These are phyloP conservation scores for Mycena maculata DNA, from an alignment of 768 basidiomycete species.

Conservation along the genomic window DNA sequence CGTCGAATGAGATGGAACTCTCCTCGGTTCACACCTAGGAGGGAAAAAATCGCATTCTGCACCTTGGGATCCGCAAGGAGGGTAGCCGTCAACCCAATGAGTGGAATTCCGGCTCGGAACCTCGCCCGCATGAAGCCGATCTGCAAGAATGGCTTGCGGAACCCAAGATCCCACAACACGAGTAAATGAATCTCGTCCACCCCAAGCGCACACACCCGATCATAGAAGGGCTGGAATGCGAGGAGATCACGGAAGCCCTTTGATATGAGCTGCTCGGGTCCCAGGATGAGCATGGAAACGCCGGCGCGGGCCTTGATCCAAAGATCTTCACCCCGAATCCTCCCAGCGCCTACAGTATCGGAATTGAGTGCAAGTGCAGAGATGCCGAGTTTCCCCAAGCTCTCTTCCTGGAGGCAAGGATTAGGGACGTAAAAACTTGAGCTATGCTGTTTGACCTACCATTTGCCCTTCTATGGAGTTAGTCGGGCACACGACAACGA, in stretches of 20 bases:
- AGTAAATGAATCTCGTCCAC: constrained; percentile 46
- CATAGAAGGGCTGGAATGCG: constrained; percentile 29
- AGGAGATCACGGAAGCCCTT: constrained; percentile 35
- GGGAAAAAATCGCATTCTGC: constrained; percentile 28
- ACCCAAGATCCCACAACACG: constrained; percentile 40
- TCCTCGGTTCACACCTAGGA: constrained; percentile 37
- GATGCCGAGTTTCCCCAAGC: constrained; percentile 31
- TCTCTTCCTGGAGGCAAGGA: not conserved
- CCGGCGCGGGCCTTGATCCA: constrained; percentile 28
- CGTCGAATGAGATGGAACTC: constrained; percentile 38
- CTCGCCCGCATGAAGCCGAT: constrained; percentile 36
- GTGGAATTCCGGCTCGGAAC: constrained; percentile 25
- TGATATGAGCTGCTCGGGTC: constrained; percentile 31
- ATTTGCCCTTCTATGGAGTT: constrained; percentile 3
- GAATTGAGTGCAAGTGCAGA: constrained; percentile 36
- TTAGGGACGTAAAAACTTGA: too few species aligned
- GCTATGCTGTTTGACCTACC: not conserved
- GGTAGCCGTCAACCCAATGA: constrained; percentile 39
- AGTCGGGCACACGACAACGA: too few species aligned
- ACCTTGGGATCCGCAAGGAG: constrained; percentile 29
- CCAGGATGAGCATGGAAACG: constrained; percentile 31
- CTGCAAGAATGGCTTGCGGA: constrained; percentile 39
- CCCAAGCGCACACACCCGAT: constrained; percentile 36
- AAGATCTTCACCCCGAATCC: constrained; percentile 25
- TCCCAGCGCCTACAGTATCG: constrained; percentile 23